Percentiles rank a stretch among this genome's conserved stretches.
Conservation (phyloP, 176 grass and related monocot species). For the Carex myosuroides region DNA sequence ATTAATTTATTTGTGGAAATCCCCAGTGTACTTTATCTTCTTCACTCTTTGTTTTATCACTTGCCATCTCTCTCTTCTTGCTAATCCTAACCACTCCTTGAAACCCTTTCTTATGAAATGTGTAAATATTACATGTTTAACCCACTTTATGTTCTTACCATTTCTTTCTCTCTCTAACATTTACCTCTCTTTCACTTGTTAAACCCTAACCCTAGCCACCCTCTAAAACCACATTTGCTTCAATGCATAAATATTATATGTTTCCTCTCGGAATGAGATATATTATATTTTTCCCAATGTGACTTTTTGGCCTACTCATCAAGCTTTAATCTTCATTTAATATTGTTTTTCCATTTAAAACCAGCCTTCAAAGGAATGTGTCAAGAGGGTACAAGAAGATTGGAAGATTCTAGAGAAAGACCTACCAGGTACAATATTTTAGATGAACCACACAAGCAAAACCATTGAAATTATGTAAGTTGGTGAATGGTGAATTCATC, state of each 20-base stretch:
- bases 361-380: slow-evolving; percentile 65
- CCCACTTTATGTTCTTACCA: background rate
- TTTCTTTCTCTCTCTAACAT: background rate
- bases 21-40: background rate
- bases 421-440: slow-evolving; percentile 57
- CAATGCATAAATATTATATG: background rate
- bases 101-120: background rate
- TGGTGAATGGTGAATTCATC: background rate
- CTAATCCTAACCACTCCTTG: background rate
- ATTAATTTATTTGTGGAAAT: background rate
- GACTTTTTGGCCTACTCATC: background rate
- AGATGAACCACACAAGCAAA: slow-evolving; percentile 3
- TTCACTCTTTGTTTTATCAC: background rate
- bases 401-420: slow-evolving; percentile 80
- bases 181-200: background rate
- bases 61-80: background rate
- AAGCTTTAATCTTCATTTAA: background rate
- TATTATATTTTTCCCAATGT: background rate
- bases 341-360: background rate
- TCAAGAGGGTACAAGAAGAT: slow-evolving; percentile 76
- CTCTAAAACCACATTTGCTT: background rate
- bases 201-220: background rate
- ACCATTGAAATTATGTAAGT: background rate
- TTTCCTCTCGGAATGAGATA: background rate
- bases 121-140: background rate